Conservation (phyloP, 192 early-diverging fungal genomes). For the Backusella mclennaniae region DNA sequence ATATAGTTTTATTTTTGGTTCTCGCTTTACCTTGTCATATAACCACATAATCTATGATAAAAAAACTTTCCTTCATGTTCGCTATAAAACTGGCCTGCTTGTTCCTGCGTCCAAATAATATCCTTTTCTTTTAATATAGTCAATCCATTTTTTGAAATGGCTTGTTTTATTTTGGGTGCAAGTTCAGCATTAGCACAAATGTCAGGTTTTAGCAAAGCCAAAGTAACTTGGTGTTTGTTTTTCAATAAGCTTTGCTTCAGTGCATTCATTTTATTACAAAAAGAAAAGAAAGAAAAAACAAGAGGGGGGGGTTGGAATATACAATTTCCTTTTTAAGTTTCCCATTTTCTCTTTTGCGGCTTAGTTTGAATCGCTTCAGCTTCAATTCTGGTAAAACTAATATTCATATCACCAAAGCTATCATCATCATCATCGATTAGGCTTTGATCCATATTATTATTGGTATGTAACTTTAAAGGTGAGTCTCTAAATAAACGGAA, state of each 20-base stretch:
- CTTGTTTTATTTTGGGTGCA: constrained; percentile 38
- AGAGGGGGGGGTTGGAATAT: not conserved
- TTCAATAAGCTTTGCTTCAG: not conserved
- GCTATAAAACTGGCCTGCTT: constrained; percentile 64
- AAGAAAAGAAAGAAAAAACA: not conserved
- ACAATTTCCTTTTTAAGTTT: not conserved
- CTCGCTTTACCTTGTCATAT: constrained; percentile 61
- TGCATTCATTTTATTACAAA: not conserved
- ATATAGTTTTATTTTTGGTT: not conserved
- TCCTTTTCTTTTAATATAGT: constrained; percentile 39
- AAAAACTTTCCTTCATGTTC: constrained; percentile 70
- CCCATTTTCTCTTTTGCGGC: not conserved
- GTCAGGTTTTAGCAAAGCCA: constrained; percentile 75
- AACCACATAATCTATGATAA: constrained; percentile 65
- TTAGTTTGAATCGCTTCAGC: not conserved
- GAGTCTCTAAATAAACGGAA: not conserved
- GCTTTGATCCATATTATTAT: not conserved
- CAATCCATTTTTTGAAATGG: constrained; percentile 41
- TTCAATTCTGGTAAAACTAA: not conserved
- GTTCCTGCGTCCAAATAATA: constrained; percentile 50
- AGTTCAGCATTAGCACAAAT: constrained; percentile 57
- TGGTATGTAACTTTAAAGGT: not conserved
- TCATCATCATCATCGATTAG: not conserved
- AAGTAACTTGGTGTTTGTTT: constrained; percentile 44
- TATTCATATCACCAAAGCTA: not conserved